Evolutionary conservation across 257 asterid genomes (phyloP).

Genomic region (Penstemon newberryi): DNA sequence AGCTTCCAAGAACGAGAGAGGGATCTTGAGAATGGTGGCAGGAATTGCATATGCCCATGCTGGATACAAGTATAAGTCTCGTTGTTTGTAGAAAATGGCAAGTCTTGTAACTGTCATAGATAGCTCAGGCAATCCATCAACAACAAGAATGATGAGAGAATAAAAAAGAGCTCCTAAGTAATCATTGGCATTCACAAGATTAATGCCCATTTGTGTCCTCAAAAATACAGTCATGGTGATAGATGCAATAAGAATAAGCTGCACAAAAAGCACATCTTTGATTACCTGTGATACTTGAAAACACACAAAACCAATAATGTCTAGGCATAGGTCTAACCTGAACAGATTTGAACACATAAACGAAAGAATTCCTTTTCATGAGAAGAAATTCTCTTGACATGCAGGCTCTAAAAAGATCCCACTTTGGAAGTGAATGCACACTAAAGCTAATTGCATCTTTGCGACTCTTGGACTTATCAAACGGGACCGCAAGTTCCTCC

Average conservation of each 20-base stretch:
- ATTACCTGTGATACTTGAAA: too few species aligned
- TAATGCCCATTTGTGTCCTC: slow-evolving; percentile 46
- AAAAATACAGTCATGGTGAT: slow-evolving; percentile 48
- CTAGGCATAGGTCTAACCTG: slow-evolving; percentile 36
- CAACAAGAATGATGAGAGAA: slow-evolving; percentile 38
- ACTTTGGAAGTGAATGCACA: slow-evolving; percentile 39
- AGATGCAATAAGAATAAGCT: slow-evolving; percentile 48
- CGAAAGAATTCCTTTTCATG: slow-evolving; percentile 50
- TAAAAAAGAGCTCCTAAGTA: slow-evolving; percentile 54
- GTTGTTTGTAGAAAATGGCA: slow-evolving; percentile 54
- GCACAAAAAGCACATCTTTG: slow-evolving; percentile 21
- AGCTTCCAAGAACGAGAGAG: slow-evolving; percentile 42
- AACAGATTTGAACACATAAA: slow-evolving; percentile 41
- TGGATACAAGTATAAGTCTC: slow-evolving; percentile 45
- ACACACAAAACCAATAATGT: neutral
- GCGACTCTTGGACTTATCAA: slow-evolving; percentile 41
- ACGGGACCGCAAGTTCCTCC: slow-evolving; percentile 36
- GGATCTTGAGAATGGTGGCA: slow-evolving; percentile 46
- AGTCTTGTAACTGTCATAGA: slow-evolving; percentile 48
- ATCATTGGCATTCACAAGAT: slow-evolving; percentile 40
- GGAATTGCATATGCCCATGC: slow-evolving; percentile 63
- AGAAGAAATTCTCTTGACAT: slow-evolving; percentile 57
- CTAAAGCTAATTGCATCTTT: slow-evolving; percentile 43
- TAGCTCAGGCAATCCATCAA: slow-evolving; percentile 51
- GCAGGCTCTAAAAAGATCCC: slow-evolving; percentile 46